phyloP scores from a whole-genome alignment of 2,329 filamentous ascomycete species.

The Diplodia seriata region DNA sequence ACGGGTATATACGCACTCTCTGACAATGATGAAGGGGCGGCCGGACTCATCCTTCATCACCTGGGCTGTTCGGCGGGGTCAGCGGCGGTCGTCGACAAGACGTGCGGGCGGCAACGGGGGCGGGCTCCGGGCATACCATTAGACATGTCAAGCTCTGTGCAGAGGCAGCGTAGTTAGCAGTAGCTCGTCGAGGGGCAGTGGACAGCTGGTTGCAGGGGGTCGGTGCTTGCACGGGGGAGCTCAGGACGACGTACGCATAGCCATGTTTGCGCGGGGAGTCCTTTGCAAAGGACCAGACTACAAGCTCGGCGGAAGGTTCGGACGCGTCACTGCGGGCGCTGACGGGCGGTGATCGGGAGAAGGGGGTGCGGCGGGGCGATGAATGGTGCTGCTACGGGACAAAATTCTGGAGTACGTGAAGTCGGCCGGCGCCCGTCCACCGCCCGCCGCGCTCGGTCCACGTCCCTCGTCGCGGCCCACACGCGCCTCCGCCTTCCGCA shows the following conservation, averaged over 20 bases:
- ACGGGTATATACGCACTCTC: slow-evolving; percentile 73
- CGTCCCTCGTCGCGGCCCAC: slow-evolving; percentile 21
- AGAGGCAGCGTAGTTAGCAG: slow-evolving; percentile 40
- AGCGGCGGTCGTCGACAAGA: slow-evolving; percentile 8
- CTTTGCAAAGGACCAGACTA: slow-evolving; percentile 8
- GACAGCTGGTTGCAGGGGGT: slow-evolving; percentile 28
- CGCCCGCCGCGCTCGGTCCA: slow-evolving; percentile 25
- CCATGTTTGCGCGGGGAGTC: slow-evolving; percentile 40
- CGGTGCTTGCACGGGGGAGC: slow-evolving; percentile 31
- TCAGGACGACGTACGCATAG: slow-evolving; percentile 48
- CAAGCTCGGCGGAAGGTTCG: slow-evolving; percentile 9
- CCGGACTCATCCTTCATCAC: slow-evolving; percentile 98
- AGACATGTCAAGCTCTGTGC: slow-evolving; percentile 78
- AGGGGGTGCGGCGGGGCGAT: slow-evolving; percentile 16
- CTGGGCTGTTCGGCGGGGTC: slow-evolving; percentile 58
- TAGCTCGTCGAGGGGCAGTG: neutral
- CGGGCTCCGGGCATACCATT: slow-evolving; percentile 68
- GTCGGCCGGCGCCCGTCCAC: slow-evolving; percentile 13
- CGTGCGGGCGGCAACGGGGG: neutral
- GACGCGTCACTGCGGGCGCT: slow-evolving; percentile 19
- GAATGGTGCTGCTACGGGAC: slow-evolving; percentile 27
- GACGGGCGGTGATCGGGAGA: slow-evolving; percentile 5
- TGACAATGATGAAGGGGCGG: slow-evolving; percentile 94
- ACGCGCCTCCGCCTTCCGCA: slow-evolving; percentile 27
- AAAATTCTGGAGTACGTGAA: slow-evolving; percentile 33